These are phyloP conservation scores for Lentinus polychrous DNA, from an alignment of 1,284 basidiomycete genomes.

Conservation along the genomic window DNA sequence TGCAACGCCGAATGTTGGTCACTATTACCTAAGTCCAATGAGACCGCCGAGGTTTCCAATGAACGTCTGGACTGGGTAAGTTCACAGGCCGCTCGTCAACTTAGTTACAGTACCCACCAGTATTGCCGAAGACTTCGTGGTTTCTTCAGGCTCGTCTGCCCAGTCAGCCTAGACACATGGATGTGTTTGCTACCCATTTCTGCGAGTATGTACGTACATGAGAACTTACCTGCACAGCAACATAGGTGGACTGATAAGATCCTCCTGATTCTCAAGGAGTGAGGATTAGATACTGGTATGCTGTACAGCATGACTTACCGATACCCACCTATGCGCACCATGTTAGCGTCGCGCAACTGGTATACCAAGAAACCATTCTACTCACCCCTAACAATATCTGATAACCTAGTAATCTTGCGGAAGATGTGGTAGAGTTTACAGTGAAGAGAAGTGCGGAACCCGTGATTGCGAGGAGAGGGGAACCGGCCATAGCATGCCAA, in stretches of 20 bases:
- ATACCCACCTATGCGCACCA: not conserved
- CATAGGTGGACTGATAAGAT: constrained; percentile 5
- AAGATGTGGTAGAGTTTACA: not conserved
- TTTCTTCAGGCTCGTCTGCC: constrained; percentile 7
- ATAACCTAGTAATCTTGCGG: constrained; percentile 5
- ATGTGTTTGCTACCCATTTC: not conserved
- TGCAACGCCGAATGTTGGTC: too few species aligned
- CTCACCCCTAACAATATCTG: constrained; percentile 10
- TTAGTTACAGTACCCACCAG: constrained; percentile 1
- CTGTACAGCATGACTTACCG: not conserved
- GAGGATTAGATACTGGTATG: not conserved
- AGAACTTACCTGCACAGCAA: constrained; percentile 8
- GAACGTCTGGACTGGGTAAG: constrained; percentile 1
- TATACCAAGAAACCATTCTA: not conserved
- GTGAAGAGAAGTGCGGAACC: constrained; percentile 6
- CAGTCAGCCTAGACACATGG: constrained; percentile 7
- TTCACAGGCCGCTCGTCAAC: not conserved
- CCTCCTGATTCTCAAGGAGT: not conserved
- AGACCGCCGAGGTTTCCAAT: constrained; percentile 4
- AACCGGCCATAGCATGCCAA: constrained; percentile 4
- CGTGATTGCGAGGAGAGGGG: constrained; percentile 3
- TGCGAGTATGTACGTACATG: not conserved
- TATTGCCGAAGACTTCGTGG: constrained; percentile 7
- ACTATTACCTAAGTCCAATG: constrained; percentile 4
- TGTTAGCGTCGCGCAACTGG: not conserved